These are phyloP conservation scores for Arctium minus DNA, from an alignment of 129 eudicot species.

Conservation along the genomic window DNA sequence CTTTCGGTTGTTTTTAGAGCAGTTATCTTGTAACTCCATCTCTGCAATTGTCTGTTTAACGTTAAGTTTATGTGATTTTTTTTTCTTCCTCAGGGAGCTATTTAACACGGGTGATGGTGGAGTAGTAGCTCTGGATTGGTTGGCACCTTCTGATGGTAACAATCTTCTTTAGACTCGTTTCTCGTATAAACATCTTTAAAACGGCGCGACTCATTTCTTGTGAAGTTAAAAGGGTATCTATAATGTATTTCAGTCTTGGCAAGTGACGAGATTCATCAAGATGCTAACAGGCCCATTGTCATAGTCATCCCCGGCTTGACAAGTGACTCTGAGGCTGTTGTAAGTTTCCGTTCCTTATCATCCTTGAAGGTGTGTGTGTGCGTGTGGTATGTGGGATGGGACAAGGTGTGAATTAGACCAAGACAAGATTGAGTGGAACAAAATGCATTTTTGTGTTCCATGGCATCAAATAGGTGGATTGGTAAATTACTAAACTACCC, in stretches of 20 bases:
- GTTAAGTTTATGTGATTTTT: not conserved
- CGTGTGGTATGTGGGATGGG: too few relatives aligned
- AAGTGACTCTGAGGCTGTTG: slow-evolving; percentile 74
- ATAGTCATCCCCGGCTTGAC: slow-evolving; percentile 83
- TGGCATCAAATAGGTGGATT: not conserved
- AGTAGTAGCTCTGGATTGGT: slow-evolving; percentile 90
- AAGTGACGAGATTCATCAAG: slow-evolving; percentile 39
- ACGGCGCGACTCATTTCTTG: not conserved
- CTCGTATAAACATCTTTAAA: not conserved
- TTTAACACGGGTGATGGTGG: slow-evolving; percentile 77
- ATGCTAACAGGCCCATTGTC: slow-evolving; percentile 60
- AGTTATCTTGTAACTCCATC: not conserved
- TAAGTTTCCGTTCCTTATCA: slow-evolving; percentile 29
- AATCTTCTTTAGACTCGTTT: not conserved
- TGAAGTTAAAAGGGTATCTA: not conserved
- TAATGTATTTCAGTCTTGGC: slow-evolving; percentile 27
- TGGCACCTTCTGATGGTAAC: slow-evolving; percentile 51
- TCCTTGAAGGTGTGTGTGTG: not conserved
- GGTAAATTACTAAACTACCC: not conserved
- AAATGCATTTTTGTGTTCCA: too few relatives aligned
- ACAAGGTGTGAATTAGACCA: too few relatives aligned
- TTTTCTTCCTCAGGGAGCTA: slow-evolving; percentile 55
- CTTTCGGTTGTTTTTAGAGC: not conserved
- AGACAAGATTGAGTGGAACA: too few relatives aligned
- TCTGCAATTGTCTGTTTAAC: not conserved